Base-by-base conservation (phyloP, 192 early-diverging fungal genomes). In the Dispira simplex region DNA sequence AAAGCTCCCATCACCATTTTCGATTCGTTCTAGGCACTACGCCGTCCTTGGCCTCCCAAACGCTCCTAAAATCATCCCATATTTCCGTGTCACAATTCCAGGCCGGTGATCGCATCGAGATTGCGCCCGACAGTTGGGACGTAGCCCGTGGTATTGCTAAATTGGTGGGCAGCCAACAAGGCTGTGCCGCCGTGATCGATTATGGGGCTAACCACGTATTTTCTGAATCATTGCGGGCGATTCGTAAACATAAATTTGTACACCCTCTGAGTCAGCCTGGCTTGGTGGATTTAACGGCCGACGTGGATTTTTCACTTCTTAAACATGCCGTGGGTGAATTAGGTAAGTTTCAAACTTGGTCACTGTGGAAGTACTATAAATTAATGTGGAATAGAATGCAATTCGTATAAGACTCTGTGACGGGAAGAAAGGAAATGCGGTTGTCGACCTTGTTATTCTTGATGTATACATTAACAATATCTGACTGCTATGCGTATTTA, bases 231-330 rank as follows among this genome's bases (percentile, higher is more conserved):
- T 75, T 97, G 52, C 77, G 93, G 78, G 96, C 87, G 8, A 91
- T 99, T 56, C 79, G 75, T 58, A 77, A 79, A 46, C 96, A 98
- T 75, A 76, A 82, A 64, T 91, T 93, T 68, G 77, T 81, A 5
- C 74, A 88, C 68, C 78, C 85, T 2, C 77, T 99, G n/a, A 83
- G 77, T 39, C 64, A 71, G 11, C 94, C 94, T 9, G 94, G 96
- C 6, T 79, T 81, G 2, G 79, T 84, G 43, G 96, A 99, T 79
- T 73, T 99, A 25, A 95, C 87, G 49, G 87, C 83, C 0, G 89
- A 99, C 74, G 94, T 99, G 0, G 90, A 97, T 65, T 99, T 97
- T 73, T 66, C 77, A 25, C 79, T 82, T 58, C 66, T 93, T 46
- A 82, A 82, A 49, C 70, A 75, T n/a, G 83, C 83, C 0, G 72